phyloP scores from a whole-genome alignment of 2,329 filamentous ascomycete species.

The Thelonectria blattea region DNA sequence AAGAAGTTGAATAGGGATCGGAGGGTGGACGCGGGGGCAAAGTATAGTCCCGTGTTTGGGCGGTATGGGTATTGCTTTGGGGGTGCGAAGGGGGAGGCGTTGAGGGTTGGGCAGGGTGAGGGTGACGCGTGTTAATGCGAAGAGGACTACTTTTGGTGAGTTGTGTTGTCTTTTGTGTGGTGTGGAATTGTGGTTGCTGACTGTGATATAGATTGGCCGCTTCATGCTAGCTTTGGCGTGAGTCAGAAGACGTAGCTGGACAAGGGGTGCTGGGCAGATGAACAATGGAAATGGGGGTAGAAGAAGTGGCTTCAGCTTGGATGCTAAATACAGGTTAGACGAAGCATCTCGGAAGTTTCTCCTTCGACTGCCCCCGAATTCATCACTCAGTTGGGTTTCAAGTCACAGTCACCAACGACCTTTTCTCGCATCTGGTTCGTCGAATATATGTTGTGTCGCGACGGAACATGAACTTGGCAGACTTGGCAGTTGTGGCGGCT shows the following conservation, averaged over 20 bases:
- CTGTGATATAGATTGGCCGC: constrained; percentile 29
- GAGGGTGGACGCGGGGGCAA: constrained; percentile 31
- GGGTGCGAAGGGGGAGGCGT: not conserved
- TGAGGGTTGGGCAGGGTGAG: constrained; percentile 24
- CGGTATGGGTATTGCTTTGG: constrained; percentile 35
- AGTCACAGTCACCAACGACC: too few relatives aligned
- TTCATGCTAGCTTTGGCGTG: constrained; percentile 23
- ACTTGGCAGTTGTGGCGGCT: too few relatives aligned
- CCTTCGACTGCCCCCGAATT: too few relatives aligned
- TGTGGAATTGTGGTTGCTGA: not conserved
- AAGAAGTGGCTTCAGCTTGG: too few relatives aligned
- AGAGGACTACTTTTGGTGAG: constrained; percentile 32
- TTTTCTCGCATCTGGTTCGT: too few relatives aligned
- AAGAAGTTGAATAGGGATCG: constrained; percentile 37
- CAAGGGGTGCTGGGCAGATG: too few relatives aligned
- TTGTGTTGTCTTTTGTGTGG: not conserved
- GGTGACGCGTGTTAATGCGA: constrained; percentile 23
- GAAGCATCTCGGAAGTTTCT: too few relatives aligned
- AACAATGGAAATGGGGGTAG: too few relatives aligned
- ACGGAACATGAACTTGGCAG: too few relatives aligned
- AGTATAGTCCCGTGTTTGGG: constrained; percentile 36
- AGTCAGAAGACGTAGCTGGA: constrained; percentile 22
- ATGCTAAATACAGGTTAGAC: too few relatives aligned
- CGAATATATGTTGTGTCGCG: too few relatives aligned
- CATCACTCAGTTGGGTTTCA: too few relatives aligned